phyloP scores from a whole-genome alignment of 352 stramenopile species.

The Detonula confervacea region DNA sequence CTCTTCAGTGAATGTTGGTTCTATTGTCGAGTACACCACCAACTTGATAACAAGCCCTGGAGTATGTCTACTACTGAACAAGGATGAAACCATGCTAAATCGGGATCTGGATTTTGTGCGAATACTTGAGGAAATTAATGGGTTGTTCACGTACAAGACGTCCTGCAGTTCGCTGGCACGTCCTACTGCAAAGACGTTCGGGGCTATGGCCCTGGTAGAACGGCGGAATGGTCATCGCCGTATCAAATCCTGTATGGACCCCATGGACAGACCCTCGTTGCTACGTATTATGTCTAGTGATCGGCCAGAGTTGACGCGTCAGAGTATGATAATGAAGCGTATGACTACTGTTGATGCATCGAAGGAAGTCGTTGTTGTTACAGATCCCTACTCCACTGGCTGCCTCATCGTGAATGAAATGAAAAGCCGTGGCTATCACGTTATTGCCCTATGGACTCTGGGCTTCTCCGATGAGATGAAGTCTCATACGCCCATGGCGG shows the following conservation, averaged over 20 bases:
- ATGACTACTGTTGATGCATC: conserved; percentile 78
- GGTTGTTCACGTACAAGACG: conserved; percentile 77
- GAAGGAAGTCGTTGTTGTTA: conserved; percentile 88
- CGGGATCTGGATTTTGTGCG: conserved; percentile 84
- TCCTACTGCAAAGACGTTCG: conserved; percentile 55
- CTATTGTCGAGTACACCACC: conserved; percentile 90
- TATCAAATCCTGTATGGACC: conserved; percentile 50
- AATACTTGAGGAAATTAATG: conserved; percentile 79
- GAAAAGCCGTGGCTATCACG: conserved; percentile 87
- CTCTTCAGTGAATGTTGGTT: conserved; percentile 87
- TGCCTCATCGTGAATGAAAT: conserved; percentile 91
- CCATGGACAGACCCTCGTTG: conserved; percentile 67
- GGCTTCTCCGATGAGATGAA: conserved; percentile 79
- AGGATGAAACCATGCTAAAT: conserved; percentile 88
- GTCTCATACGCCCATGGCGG: conserved; percentile 72
- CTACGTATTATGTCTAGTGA: conserved; percentile 73
- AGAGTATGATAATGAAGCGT: conserved; percentile 57
- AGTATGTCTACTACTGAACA: conserved; percentile 92
- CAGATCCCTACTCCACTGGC: conserved; percentile 95
- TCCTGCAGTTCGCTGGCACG: conserved; percentile 68
- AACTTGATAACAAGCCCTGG: conserved; percentile 93
- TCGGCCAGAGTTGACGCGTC: conserved; percentile 63
- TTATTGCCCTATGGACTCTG: conserved; percentile 77
- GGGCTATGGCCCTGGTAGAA: conserved; percentile 39
- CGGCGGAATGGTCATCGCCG: conserved; percentile 28